Percentiles rank a stretch among this genome's conserved stretches.
These are phyloP conservation scores for Diaporthe ilicicola DNA, from an alignment of 2,329 filamentous ascomycete species.

Conservation along the genomic window DNA sequence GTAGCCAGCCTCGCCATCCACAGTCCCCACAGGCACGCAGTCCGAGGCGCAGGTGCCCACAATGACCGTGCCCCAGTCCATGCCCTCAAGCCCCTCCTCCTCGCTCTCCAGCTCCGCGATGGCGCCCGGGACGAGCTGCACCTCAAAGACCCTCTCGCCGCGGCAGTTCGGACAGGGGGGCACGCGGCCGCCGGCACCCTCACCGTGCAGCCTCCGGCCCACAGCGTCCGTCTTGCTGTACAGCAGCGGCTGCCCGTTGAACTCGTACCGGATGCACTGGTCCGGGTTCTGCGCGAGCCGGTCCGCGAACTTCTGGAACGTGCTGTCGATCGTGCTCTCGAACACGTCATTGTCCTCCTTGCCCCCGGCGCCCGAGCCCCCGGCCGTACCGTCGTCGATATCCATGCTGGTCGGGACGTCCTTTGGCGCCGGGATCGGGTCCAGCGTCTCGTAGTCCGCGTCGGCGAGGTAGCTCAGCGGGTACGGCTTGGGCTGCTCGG, in stretches of 20 bases:
- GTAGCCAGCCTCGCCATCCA: slow-evolving; percentile 75
- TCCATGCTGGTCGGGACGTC: slow-evolving; percentile 56
- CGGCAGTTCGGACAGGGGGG: slow-evolving; percentile 83
- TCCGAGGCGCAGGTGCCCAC: slow-evolving; percentile 85
- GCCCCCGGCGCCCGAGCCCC: slow-evolving; percentile 41
- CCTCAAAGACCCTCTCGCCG: slow-evolving; percentile 80
- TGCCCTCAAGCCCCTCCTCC: slow-evolving; percentile 84
- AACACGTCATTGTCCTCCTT: slow-evolving; percentile 77
- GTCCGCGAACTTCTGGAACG: slow-evolving; percentile 84
- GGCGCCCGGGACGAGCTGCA: slow-evolving; percentile 90
- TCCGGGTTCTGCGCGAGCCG: slow-evolving; percentile 82
- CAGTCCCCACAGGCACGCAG: slow-evolving; percentile 70
- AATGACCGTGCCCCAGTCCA: slow-evolving; percentile 98
- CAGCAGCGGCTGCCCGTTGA: slow-evolving; percentile 75
- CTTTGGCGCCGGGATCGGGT: slow-evolving; percentile 60
- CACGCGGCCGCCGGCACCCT: slow-evolving; percentile 55
- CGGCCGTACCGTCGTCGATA: slow-evolving; percentile 49
- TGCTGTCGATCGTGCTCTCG: slow-evolving; percentile 77
- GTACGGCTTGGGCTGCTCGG: slow-evolving; percentile 74
- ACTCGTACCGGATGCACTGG: slow-evolving; percentile 84
- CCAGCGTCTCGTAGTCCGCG: slow-evolving; percentile 90
- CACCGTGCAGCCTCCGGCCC: slow-evolving; percentile 66
- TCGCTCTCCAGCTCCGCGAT: slow-evolving; percentile 74
- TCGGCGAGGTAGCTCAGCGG: slow-evolving; percentile 82
- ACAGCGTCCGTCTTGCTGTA: slow-evolving; percentile 82